phyloP scores from a whole-genome alignment of 306 rosid genomes.

The Medicago lupulina region DNA sequence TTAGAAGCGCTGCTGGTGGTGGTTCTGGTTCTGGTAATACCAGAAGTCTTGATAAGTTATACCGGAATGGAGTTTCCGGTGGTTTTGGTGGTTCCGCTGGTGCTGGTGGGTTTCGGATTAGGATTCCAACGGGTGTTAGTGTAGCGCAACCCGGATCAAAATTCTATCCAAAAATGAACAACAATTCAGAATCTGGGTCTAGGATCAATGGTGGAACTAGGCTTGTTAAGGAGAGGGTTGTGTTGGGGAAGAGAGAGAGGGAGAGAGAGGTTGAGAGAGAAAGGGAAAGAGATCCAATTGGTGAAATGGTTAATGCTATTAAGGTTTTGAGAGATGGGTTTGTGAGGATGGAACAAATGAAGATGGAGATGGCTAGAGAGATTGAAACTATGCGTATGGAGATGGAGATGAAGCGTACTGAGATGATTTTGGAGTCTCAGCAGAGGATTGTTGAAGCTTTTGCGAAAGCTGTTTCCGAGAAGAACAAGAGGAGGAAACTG shows the following conservation, averaged over 20 bases:
- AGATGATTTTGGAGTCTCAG: slow-evolving; percentile 93
- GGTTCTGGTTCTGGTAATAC: slow-evolving; percentile 44
- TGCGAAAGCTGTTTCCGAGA: slow-evolving; percentile 79
- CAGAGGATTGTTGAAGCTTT: slow-evolving; percentile 91
- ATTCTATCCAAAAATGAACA: slow-evolving; percentile 49
- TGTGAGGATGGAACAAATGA: slow-evolving; percentile 93
- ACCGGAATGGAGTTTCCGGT: slow-evolving; percentile 54
- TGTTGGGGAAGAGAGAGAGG: slow-evolving; percentile 36
- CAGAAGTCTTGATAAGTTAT: slow-evolving; percentile 65
- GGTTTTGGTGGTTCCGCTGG: slow-evolving; percentile 31
- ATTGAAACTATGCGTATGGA: slow-evolving; percentile 92
- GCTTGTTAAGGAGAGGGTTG: slow-evolving; percentile 35
- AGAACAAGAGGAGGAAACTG: slow-evolving; percentile 56
- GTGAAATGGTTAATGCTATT: slow-evolving; percentile 84
- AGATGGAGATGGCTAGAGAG: slow-evolving; percentile 98
- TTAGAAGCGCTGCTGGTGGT: slow-evolving; percentile 55
- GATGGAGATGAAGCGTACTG: slow-evolving; percentile 95
- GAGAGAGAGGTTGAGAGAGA: slow-evolving; percentile 24
- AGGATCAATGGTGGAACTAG: slow-evolving; percentile 40
- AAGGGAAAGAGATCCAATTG: slow-evolving; percentile 74
- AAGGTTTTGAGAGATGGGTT: slow-evolving; percentile 89
- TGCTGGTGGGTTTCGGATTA: slow-evolving; percentile 65
- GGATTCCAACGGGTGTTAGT: slow-evolving; percentile 83
- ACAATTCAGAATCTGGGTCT: slow-evolving; percentile 11
- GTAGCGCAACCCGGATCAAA: slow-evolving; percentile 76